Percentiles rank a stretch among this genome's conserved stretches.
Evolutionary conservation across 2,329 filamentous ascomycete genomes (phyloP).

Genomic region (Penicillium sp.): DNA sequence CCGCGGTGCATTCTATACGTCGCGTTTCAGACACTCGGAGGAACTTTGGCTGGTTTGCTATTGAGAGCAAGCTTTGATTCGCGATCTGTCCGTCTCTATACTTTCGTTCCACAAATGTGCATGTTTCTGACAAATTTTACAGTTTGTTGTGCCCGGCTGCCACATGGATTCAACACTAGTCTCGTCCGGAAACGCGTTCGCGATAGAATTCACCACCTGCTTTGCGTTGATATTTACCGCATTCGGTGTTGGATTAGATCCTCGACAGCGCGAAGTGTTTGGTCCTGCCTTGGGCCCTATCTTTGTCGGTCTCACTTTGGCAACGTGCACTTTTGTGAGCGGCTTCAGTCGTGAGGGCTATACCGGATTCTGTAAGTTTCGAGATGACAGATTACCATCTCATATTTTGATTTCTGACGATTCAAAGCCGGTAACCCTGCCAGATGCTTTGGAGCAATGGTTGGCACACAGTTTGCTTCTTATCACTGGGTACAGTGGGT

Average conservation of each 20-base stretch:
- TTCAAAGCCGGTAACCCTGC: not conserved
- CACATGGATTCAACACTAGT: not conserved
- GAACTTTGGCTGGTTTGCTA: not conserved
- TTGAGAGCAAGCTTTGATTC: not conserved
- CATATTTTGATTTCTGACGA: not conserved
- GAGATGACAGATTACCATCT: not conserved
- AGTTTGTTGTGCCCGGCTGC: not conserved
- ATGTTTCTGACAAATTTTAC: not conserved
- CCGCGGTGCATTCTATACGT: constrained; percentile 30
- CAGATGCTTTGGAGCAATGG: not conserved
- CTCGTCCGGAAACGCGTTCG: not conserved
- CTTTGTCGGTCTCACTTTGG: not conserved
- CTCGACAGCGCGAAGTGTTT: not conserved
- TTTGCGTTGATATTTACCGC: not conserved
- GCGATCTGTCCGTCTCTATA: not conserved
- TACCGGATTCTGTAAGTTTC: not conserved
- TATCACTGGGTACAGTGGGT: constrained; percentile 1
- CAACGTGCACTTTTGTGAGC: not conserved
- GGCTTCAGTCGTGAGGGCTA: not conserved
- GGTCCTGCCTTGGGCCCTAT: not conserved
- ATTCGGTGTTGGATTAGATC: not conserved
- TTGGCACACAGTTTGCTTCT: not conserved
- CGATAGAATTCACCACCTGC: not conserved
- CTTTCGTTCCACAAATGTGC: not conserved
- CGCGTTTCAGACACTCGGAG: not conserved